Evolutionary conservation across 2,329 filamentous ascomycete genomes (phyloP), one percentile per base, ranked within the genome.

Genomic region (Leptographium wingfieldii): DNA sequence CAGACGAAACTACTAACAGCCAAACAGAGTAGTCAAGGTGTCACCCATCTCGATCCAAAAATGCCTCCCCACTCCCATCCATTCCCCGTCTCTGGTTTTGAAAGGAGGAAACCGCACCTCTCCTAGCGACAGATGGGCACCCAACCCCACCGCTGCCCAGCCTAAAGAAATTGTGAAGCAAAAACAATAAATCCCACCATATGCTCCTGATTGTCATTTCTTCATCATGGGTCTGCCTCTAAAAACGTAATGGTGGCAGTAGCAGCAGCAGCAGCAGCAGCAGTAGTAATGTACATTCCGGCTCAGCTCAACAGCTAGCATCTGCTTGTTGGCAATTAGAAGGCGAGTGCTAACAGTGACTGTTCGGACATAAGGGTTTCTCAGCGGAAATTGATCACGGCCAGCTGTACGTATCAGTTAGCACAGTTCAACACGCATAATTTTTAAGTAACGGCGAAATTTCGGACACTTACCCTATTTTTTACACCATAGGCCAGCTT

Each of bases 401-500:
- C 66, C 57, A 67, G 51, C 66, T 66, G 38, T 3, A 7, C 25
- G 2, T 43, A 14, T 57, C 5, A 33, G 48, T 16, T 16, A 27
- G 38, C 12, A 16, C 38, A 40, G 12, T 5, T 16, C 38, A 40
- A 40, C 6, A 22, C 10, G 25, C 4, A 46, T 22, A 2, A 29
- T 27, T 11, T 33, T 27, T 12, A 43, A 3, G 5, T 33, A 2
- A 14, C 6, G 33, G 10, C 7, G 5, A 1, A 11, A 33, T 3
- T 22, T 11, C 9, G 12, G 12, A 46, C 51, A 77, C 82, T 69
- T 76, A 85, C 82, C 68, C 79, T 73, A 65, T 78, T 85, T 65
- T 84, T 85, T 6, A 80, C 78, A 19, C 82, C 83, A 68, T 85
- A 86, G 0, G 83, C 83, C 60, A 86, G 72, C 65, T 81, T 84